Evolutionary conservation across 805 yeast species (phyloP).

Genomic region (Wickerhamiella domercqiae): DNA sequence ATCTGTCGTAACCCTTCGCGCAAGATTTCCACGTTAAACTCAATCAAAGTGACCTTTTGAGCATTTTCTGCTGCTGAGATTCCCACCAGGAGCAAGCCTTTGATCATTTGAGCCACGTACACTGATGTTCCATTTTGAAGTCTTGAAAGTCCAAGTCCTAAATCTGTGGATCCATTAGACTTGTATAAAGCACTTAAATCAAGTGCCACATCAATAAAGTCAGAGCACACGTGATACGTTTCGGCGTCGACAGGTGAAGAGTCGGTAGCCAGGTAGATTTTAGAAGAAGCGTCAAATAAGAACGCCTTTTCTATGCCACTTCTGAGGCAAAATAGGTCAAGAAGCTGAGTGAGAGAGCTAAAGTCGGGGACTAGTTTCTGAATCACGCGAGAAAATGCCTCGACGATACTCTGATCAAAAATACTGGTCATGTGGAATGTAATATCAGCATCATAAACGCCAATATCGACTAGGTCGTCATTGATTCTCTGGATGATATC

Average conservation of each 20-base stretch:
- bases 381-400: constrained; percentile 84
- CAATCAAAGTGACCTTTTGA: constrained; percentile 49
- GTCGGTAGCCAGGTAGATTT: constrained; percentile 91
- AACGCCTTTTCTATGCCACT: constrained; percentile 87
- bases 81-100: constrained; percentile 85
- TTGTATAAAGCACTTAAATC: constrained; percentile 46
- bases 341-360: constrained; percentile 72
- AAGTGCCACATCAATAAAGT: constrained; percentile 85
- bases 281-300: constrained; percentile 78
- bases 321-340: constrained; percentile 78
- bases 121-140: constrained; percentile 73
- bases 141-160: constrained; percentile 28
- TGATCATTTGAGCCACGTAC: constrained; percentile 78
- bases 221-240: constrained; percentile 93
- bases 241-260: constrained; percentile 91
- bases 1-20: constrained; percentile 39
- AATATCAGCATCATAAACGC: constrained; percentile 80
- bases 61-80: constrained; percentile 54
- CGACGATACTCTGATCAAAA: constrained; percentile 90
- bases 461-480: constrained; percentile 79
- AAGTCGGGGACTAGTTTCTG: constrained; percentile 82
- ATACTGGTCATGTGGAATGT: constrained; percentile 85
- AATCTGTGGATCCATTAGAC: constrained; percentile 1
- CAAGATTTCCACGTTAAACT: constrained; percentile 74
- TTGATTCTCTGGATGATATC: constrained; percentile 94